Percentiles rank a stretch among this genome's conserved stretches.
Evolutionary conservation across 352 stramenopile genomes (phyloP).

Genomic region (Phytophthora palmivora): DNA sequence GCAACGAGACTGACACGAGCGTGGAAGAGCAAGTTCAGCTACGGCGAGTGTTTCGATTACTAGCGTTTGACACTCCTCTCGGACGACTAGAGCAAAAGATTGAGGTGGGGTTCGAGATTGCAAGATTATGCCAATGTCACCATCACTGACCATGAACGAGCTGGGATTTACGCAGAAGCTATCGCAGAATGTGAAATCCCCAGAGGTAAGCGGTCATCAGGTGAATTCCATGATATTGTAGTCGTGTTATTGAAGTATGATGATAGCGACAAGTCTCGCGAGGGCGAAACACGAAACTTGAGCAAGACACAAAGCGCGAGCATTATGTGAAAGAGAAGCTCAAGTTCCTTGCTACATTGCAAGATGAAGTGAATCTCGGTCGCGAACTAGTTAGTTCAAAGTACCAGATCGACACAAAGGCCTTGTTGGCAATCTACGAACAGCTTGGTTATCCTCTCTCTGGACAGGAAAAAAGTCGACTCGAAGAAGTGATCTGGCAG

Average conservation of each 20-base stretch:
- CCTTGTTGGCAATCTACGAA: slow-evolving; percentile 64
- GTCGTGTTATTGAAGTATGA: not conserved
- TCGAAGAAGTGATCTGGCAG: slow-evolving; percentile 83
- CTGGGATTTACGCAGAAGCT: slow-evolving; percentile 40
- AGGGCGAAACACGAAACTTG: slow-evolving; percentile 31
- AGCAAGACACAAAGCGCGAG: slow-evolving; percentile 45
- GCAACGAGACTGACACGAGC: slow-evolving; percentile 39
- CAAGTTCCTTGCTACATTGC: slow-evolving; percentile 57
- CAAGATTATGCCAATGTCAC: not conserved
- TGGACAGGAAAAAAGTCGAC: slow-evolving; percentile 45
- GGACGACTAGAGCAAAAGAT: slow-evolving; percentile 70
- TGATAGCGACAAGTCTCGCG: slow-evolving; percentile 19
- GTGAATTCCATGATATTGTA: not conserved
- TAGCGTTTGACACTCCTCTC: slow-evolving; percentile 72
- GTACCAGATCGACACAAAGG: slow-evolving; percentile 59
- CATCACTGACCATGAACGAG: not conserved
- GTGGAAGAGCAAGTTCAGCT: slow-evolving; percentile 86
- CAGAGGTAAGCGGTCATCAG: slow-evolving; percentile 27
- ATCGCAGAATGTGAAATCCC: slow-evolving; percentile 25
- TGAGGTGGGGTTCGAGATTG: slow-evolving; percentile 41
- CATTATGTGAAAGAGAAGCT: slow-evolving; percentile 41
- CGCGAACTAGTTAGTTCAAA: slow-evolving; percentile 58
- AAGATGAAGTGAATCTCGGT: slow-evolving; percentile 66
- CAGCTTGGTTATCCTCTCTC: slow-evolving; percentile 50
- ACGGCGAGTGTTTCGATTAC: slow-evolving; percentile 68